Conservation (phyloP, 2,329 filamentous ascomycete genomes). For the Zarea fungicola region DNA sequence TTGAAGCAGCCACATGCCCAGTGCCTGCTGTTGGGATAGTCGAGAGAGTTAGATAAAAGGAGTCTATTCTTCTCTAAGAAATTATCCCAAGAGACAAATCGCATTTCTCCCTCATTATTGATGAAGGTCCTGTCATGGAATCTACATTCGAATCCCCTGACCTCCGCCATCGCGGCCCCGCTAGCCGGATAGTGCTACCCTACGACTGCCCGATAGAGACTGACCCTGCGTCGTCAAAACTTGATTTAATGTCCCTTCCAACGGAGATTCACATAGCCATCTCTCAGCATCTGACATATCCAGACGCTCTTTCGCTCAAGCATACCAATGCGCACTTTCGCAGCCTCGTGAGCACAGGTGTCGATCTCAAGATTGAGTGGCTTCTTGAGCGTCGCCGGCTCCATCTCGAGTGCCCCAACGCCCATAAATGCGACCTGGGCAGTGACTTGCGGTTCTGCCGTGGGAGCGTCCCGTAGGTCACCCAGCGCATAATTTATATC, state of each 20-base stretch:
- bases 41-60: not conserved
- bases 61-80: no score
- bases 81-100: no score
- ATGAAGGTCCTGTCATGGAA: not conserved
- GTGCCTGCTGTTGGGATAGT: not conserved
- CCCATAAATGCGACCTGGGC: slow-evolving; percentile 50
- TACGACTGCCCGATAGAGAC: not conserved
- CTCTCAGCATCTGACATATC: slow-evolving; percentile 56
- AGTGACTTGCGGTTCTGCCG: slow-evolving; percentile 57
- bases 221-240: not conserved
- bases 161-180: slow-evolving; percentile 3
- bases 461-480: slow-evolving; percentile 52
- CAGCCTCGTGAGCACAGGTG: slow-evolving; percentile 57
- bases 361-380: slow-evolving; percentile 64
- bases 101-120: no score
- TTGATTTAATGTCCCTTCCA: slow-evolving; percentile 46
- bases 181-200: no score
- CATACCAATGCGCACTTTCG: slow-evolving; percentile 62
- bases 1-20: not conserved
- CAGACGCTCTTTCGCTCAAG: slow-evolving; percentile 66
- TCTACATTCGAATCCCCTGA: not conserved
- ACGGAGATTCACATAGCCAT: slow-evolving; percentile 64
- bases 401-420: slow-evolving; percentile 61
- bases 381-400: slow-evolving; percentile 57
- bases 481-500: no score